phyloP scores from a whole-genome alignment of 1,284 basidiomycete species.

The Peniophora sp. region DNA sequence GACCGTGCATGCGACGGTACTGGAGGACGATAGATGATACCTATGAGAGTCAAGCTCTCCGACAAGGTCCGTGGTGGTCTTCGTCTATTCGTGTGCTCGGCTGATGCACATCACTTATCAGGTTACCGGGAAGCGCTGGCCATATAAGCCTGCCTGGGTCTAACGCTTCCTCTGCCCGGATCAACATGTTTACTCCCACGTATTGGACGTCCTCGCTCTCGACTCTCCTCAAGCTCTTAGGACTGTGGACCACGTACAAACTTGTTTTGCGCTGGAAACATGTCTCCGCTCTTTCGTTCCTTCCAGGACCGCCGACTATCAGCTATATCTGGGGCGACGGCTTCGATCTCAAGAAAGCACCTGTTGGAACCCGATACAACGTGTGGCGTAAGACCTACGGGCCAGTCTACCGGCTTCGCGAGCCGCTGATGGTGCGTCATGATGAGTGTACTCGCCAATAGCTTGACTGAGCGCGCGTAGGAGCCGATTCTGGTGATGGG shows the following conservation, averaged over 20 bases:
- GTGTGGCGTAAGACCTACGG: slow-evolving; percentile 5
- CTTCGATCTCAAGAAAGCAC: neutral
- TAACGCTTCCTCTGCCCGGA: too few species aligned
- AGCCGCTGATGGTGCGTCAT: slow-evolving; percentile 6
- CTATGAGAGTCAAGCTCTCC: too few species aligned
- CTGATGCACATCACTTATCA: too few species aligned
- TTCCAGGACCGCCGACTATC: neutral
- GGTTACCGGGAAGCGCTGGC: too few species aligned
- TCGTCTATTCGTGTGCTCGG: too few species aligned
- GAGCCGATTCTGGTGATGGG: slow-evolving; percentile 6
- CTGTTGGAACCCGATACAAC: slow-evolving; percentile 1
- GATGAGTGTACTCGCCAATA: neutral
- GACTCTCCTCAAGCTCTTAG: neutral
- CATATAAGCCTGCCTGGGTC: too few species aligned
- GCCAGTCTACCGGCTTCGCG: slow-evolving; percentile 5
- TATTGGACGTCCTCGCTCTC: too few species aligned
- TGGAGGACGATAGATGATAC: too few species aligned
- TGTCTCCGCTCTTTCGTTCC: neutral
- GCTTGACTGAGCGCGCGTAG: neutral
- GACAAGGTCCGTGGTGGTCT: too few species aligned
- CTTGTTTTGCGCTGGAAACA: neutral
- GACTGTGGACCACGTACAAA: neutral
- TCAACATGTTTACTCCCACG: too few species aligned
- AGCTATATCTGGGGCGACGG: slow-evolving; percentile 1
- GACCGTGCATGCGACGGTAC: too few species aligned